Base-by-base conservation (phyloP, 2,329 filamentous ascomycete species). In the Talaromyces sp. region DNA sequence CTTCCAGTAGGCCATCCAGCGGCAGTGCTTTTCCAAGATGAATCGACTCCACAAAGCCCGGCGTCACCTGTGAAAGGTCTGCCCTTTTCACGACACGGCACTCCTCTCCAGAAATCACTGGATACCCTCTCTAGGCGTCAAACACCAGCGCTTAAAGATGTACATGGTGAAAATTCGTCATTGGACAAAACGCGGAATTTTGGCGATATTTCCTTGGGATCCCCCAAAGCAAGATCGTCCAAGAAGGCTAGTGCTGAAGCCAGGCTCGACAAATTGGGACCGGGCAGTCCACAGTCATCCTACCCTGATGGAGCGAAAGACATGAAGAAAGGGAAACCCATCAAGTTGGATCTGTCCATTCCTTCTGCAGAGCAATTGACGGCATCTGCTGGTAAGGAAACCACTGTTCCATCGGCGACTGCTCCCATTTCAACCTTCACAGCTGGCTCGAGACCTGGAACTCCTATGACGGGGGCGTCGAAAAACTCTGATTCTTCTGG, bases 381-480 rank as follows among this genome's bases (percentile, higher is more conserved):
- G 6, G 69, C 33, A 6, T 27, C 61, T 51, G 60, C 68, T 11
- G 51, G 60, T 10, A 75, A 73, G 54, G 62, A 62, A 15, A 71
- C 69, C 13, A 64, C 53, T 55, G 63, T 62, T 0, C 67, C 69
- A 58, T 65, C 68, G 15, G 62, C 73, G 33, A 49, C 42, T 15
- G 15, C 47, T 27, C 13, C 58, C 33, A 27, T 39, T 22, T 51
- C 62, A 32, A 49, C 36, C 17, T 55, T 52, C 27, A 27, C 58
- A 25, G 67, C 69, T 15, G 72, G 73, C 28, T 80, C 82, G 62
- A 78, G 82, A 27, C 79, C 83, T 27, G 80, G 82, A 63, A 80
- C 80, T 32, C 80, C 80, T 1, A 65, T 73, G 55, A 77, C 76
- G 15, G 65, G 67, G 13, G 61, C 70, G 15, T 77, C 75, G 22